Conservation (phyloP, 208 protist species). For the Wallacemonas sp. region DNA sequence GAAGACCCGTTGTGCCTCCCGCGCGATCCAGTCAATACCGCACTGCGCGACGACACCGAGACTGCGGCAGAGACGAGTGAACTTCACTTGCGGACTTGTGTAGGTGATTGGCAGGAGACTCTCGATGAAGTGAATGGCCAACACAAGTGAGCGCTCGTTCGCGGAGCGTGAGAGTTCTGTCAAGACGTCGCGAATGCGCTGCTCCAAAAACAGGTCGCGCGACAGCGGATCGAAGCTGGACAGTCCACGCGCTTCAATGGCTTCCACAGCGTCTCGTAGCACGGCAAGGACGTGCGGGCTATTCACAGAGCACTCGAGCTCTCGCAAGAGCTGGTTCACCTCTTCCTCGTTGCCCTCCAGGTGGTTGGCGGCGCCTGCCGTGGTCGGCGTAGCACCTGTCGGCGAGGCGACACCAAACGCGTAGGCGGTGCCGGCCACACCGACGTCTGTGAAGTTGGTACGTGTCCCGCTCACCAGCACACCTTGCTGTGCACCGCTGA, state of each 20-base stretch:
- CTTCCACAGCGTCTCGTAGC: conserved; percentile 69
- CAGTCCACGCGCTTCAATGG: conserved; percentile 75
- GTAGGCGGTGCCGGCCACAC: conserved; percentile 21
- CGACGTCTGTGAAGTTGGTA: conserved; percentile 45
- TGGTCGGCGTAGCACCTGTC: conserved; percentile 10
- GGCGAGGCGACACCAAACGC: conserved; percentile 19
- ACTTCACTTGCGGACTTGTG: conserved; percentile 78
- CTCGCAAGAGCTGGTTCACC: conserved; percentile 71
- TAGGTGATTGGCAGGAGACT: conserved; percentile 77
- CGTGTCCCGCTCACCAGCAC: conserved; percentile 44
- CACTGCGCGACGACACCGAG: conserved; percentile 71
- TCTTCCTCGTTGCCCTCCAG: conserved; percentile 72
- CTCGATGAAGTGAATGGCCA: conserved; percentile 78
- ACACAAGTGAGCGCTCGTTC: conserved; percentile 45
- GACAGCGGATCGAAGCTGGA: conserved; percentile 74
- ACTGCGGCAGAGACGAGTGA: conserved; percentile 78
- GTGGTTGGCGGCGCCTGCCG: neutral
- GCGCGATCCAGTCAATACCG: conserved; percentile 55
- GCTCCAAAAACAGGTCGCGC: conserved; percentile 80
- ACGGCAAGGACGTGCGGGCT: conserved; percentile 60
- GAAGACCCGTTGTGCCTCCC: conserved; percentile 77
- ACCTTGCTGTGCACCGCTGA: conserved; percentile 7
- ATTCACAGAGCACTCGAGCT: conserved; percentile 72
- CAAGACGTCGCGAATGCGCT: conserved; percentile 79
- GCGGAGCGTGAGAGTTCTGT: conserved; percentile 57